A percentile compares a stretch with the other conserved stretches of the same genome.
Evolutionary conservation across 2,329 filamentous ascomycete genomes (phyloP).

Genomic region (Fusarium agapanthi): DNA sequence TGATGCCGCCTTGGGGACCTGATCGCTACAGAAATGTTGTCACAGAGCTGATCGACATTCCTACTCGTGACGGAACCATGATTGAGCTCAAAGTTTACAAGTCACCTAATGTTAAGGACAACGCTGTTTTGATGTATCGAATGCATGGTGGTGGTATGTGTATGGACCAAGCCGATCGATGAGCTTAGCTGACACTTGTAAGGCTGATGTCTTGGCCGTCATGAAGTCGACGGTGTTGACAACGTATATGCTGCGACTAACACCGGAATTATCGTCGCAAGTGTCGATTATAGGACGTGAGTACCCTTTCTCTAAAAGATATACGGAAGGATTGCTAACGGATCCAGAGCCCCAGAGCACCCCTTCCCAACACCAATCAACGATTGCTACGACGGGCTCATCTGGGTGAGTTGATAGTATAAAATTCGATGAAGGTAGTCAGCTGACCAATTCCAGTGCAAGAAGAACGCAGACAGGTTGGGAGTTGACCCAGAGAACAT

Average conservation of each 20-base stretch:
- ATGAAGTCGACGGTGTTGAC: conserved; percentile 37
- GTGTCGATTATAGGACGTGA: conserved; percentile 35
- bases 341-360: conserved; percentile 31
- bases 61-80: conserved; percentile 23
- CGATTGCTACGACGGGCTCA: conserved; percentile 36
- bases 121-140: conserved; percentile 35
- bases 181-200: neutral
- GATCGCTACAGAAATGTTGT: conserved; percentile 21
- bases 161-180: neutral
- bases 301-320: neutral
- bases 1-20: conserved; percentile 28
- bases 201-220: conserved; percentile 36
- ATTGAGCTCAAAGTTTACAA: conserved; percentile 37
- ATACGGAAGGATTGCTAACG: neutral
- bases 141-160: conserved; percentile 40
- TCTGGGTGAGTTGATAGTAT: conserved; percentile 27
- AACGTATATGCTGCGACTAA: conserved; percentile 33
- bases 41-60: conserved; percentile 22
- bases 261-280: conserved; percentile 33
- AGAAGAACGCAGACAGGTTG: conserved; percentile 21
- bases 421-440: neutral
- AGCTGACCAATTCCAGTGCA: conserved; percentile 21
- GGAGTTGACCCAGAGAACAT: conserved; percentile 32
- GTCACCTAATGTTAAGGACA: neutral
- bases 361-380: conserved; percentile 33